Evolutionary conservation across 148 eudicot genomes (phyloP).

Genomic region (Chenopodium album): DNA sequence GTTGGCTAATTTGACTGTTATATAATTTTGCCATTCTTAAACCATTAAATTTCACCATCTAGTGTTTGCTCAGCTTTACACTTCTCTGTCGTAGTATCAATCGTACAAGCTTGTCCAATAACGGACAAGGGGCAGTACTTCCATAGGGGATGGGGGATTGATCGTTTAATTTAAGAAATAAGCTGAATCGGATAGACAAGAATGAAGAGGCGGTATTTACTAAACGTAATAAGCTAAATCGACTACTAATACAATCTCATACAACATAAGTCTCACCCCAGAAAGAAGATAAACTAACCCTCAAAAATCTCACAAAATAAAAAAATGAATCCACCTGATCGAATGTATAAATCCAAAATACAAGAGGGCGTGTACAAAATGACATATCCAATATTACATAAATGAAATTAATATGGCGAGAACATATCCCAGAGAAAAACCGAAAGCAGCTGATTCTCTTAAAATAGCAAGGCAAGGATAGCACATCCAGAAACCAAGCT

Average conservation of each 20-base stretch:
- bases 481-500: constrained; percentile 21
- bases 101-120: no score
- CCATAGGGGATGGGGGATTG: no score
- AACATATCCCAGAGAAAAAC: not conserved
- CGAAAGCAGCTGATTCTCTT: constrained; percentile 5
- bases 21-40: no score
- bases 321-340: constrained; percentile 27
- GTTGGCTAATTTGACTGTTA: not conserved
- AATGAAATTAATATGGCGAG: constrained; percentile 9
- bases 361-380: constrained; percentile 21
- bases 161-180: no score
- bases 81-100: no score
- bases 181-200: not conserved
- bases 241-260: constrained; percentile 26
- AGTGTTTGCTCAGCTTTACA: no score
- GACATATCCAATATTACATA: constrained; percentile 18
- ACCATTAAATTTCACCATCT: no score
- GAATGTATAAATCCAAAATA: constrained; percentile 31
- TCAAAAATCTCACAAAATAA: constrained; percentile 19
- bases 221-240: constrained; percentile 16
- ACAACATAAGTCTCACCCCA: constrained; percentile 12
- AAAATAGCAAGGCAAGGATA: constrained; percentile 24
- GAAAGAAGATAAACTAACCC: constrained; percentile 15
- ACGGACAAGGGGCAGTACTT: no score
- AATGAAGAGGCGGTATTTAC: not conserved